Evolutionary conservation across 371 early-diverging fungal species (phyloP), one percentile per base, ranked within the genome.

Genomic region (Lichtheimia hyalospora): DNA sequence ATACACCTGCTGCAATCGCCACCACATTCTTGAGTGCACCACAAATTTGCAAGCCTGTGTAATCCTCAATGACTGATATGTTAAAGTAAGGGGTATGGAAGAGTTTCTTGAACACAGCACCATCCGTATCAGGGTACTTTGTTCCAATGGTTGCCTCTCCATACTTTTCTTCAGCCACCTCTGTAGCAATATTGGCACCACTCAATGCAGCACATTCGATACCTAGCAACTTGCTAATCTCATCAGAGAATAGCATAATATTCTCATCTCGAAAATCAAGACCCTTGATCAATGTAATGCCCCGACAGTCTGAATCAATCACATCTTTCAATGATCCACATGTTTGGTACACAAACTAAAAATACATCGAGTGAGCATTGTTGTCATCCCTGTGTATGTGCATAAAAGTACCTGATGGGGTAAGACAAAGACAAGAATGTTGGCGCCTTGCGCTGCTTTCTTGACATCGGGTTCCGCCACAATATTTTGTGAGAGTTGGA

Each of bases 21-120:
- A 99, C 88, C 12, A 99, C 88, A 82, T 99, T 99, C 80, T 99
- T 99, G 25, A 99, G 72, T 0, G 99, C 97, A 51, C 99, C 99
- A 75, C 96, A 98, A 13, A 99, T 78, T 74, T 99, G 98, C 15
- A 98, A 93, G 27, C 95, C 95, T 44, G 88, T 82, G 16, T 90
- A 89, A 71, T 98, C 98, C 44, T 83, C 78, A 49, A 94, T 87
- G 51, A 89, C 86, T 67, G 81, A 83, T 54, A 96, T 87, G 46
- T 81, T 84, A 77, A 97, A 97, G 71, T 93, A 89, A 5, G 84
- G 79, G 2, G 77, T 74, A 58, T 74, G 70, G 56, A 74, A 72
- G 1, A 78, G 43, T 54, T 89, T 77, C 34, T 85, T 69, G 71
- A 94, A 91, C 23, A 90, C 62, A 16, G 89, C 82, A n/a, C 91